Evolutionary conservation across 2,329 filamentous ascomycete genomes (phyloP).

Genomic region (Verticillium tricorpus): DNA sequence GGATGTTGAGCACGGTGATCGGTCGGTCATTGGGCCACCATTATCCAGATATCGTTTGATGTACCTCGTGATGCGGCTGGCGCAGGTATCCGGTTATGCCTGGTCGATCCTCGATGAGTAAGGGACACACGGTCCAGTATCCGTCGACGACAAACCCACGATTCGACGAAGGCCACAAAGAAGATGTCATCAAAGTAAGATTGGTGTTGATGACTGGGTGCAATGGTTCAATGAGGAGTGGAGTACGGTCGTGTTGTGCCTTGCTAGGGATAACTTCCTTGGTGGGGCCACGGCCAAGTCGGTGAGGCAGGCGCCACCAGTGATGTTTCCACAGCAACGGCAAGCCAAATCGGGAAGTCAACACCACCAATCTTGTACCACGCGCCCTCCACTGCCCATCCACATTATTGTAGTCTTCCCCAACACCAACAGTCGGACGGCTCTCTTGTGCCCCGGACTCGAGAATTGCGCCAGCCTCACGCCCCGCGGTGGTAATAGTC

Average conservation of each 20-base stretch:
- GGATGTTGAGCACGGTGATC: no score
- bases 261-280: not conserved
- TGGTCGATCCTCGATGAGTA: no score
- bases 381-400: not conserved
- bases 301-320: not conserved
- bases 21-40: no score
- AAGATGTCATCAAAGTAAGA: no score
- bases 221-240: no score
- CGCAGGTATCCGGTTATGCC: no score
- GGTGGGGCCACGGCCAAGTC: not conserved
- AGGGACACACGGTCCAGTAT: no score
- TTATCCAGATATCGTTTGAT: no score
- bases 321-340: not conserved
- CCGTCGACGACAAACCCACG: no score
- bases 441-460: not conserved
- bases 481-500: not conserved
- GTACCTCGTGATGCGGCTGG: no score
- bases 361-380: constrained; percentile 1
- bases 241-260: not conserved
- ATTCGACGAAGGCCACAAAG: no score
- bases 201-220: no score
- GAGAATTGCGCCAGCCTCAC: not conserved
- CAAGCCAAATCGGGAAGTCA: not conserved
- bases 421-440: not conserved
- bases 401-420: not conserved